A percentile compares a stretch with the other conserved stretches of the same genome.
Evolutionary conservation across 495 filamentous ascomycete genomes (phyloP).

Genomic region (Friedmanniomyces simplex): DNA sequence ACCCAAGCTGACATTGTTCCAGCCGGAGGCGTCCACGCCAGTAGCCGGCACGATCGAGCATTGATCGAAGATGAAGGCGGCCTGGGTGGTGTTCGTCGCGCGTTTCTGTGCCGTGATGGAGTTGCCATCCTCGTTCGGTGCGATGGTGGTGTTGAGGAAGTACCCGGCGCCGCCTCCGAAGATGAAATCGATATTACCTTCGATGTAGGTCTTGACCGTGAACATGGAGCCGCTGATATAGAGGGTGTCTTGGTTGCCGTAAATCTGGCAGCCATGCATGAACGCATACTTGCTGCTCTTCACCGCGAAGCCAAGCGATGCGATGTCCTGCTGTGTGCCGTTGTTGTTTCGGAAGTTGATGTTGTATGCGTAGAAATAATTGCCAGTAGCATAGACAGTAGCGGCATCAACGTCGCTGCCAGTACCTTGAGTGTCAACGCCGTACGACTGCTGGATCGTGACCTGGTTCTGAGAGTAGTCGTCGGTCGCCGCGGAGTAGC

Average conservation of each 20-base stretch:
- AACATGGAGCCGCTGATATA: conserved; percentile 47
- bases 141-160: conserved; percentile 26
- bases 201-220: conserved; percentile 45
- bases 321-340: conserved; percentile 29
- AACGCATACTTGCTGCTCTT: conserved; percentile 23
- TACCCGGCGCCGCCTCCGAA: conserved; percentile 39
- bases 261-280: conserved; percentile 47
- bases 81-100: conserved; percentile 17
- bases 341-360: conserved; percentile 49
- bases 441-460: conserved; percentile 19
- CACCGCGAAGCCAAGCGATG: conserved; percentile 26
- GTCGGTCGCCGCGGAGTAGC: conserved; percentile 22
- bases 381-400: conserved; percentile 22
- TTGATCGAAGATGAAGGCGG: conserved; percentile 31
- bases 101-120: conserved; percentile 28
- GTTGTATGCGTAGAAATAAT: conserved; percentile 48
- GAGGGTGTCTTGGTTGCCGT: conserved; percentile 53
- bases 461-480: conserved; percentile 23
- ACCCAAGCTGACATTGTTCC: conserved; percentile 36
- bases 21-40: neutral
- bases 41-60: conserved; percentile 19
- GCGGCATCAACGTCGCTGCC: conserved; percentile 27
- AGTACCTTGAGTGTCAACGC: conserved; percentile 25
- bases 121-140: conserved; percentile 25
- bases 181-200: conserved; percentile 56